Evolutionary conservation across 352 stramenopile genomes (phyloP), one percentile per base, ranked within the genome.

Genomic region (Pythium sukuiense): DNA sequence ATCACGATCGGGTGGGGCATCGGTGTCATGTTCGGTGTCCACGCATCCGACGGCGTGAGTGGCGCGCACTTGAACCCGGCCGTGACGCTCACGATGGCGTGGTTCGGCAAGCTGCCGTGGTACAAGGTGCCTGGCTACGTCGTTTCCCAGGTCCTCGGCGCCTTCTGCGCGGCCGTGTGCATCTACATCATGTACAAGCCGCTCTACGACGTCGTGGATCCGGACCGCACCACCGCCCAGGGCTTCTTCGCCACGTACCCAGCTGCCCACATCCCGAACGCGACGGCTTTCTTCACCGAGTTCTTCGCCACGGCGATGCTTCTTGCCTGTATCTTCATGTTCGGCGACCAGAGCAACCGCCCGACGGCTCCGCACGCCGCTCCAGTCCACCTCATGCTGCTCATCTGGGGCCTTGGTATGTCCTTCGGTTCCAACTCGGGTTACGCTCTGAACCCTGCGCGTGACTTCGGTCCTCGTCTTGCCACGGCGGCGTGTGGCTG

Each of bases 1-100:
- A 88, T 90, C 72, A 88, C 76, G 61, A 71, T 92, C 46, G 82
- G 71, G 65, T 93, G 84, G 82, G 84, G 84, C n/a, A 68, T 93
- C 54, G 84, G 68, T 35, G 77, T 93, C 35, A 80, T 92, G 61
- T 77, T 93, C 27, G 84, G 77, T 26, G 83, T 93, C 13, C 81
- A 93, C 70, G 57, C 70, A 1, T 79, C 76, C 6, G 80, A 76
- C 20, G 79, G 82, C 8, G 69, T 89, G 43, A 87, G 74, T 24
- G 80, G 81, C 39, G 80, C 75, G 0, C 84, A 92, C 71, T 54
- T 92, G 46, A 92, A 92, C 69, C 82, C 81, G 4, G 73, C 84
- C 7, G 76, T 92, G 30, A 88, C 81, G 16, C 74, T 81, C 3
- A 79, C 81, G 5, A 65, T 85, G 20, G 80, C 79, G 4, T 69